Evolutionary conservation across 371 early-diverging fungal genomes (phyloP), one percentile per base, ranked within the genome.

Genomic region (Mucor piriformis): DNA sequence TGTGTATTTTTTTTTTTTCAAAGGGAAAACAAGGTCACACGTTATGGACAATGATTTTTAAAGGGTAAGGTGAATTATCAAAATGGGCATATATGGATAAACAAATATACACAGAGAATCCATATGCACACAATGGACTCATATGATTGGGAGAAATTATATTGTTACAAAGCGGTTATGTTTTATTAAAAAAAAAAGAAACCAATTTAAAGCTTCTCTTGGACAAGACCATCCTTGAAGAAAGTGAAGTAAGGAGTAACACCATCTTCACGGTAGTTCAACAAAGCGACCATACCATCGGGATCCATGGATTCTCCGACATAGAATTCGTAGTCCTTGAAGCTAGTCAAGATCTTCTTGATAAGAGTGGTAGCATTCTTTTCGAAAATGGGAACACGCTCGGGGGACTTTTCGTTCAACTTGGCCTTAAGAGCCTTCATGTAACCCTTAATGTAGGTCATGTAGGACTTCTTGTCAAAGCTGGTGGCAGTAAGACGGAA

Each of bases 211-310:
- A 92, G 81, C 88, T 95, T 95, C 77, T 82, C 72, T 43, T 64
- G 65, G 77, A 83, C 87, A 68, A 96, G 83, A 78, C 93, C 95
- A 76, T 93, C 92, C 85, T 88, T 93, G 89, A 92, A 94, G 87
- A 93, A 92, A 63, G 90, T 90, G 72, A 95, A 83, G 89, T 79
- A 96, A 55, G 95, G 95, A 42, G 95, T 94, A 63, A 86, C 63
- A 77, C 95, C 94, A 76, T 95, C 95, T 78, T 92, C 94, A 64
- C 95, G 91, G 90, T 92, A 95, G 92, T 94, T 95, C 69, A 95
- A 88, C 67, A 95, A 84, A 71, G 86, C 88, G 56, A 95, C 87
- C 88, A 91, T 90, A 61, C 90, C 95, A 21, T 94, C 92, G 69
- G 92, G 90, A 75, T 94, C 75, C 93, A 93, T 93, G 73, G 69